Evolutionary conservation across 1,284 basidiomycete genomes (phyloP).

Genomic region (Melampsora americana): DNA sequence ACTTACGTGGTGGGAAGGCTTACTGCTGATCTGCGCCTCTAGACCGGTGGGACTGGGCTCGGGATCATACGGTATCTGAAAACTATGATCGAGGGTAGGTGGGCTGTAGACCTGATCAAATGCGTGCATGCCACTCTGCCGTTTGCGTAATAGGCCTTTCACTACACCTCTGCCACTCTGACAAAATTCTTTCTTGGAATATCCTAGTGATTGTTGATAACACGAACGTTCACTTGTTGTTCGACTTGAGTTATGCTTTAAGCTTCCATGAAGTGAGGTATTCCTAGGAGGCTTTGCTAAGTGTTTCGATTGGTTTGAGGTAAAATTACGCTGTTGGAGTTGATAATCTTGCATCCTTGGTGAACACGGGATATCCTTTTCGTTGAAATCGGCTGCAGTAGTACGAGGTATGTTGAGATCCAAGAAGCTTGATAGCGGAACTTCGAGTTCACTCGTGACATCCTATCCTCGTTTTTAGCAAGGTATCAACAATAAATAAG

Average conservation of each 20-base stretch:
- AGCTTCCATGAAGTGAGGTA: not conserved
- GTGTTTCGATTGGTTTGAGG: not conserved
- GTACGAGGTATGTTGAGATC: not conserved
- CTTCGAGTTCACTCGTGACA: not conserved
- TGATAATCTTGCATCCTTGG: slow-evolving; percentile 1
- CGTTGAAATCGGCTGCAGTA: not conserved
- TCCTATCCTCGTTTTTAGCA: not conserved
- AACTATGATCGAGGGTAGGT: not conserved
- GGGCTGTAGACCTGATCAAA: not conserved
- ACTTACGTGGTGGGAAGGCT: not conserved
- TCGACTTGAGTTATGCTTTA: not conserved
- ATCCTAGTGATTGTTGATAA: not conserved
- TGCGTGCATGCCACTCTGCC: not conserved
- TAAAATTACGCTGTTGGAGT: not conserved
- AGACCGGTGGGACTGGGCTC: not conserved
- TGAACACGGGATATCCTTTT: not conserved
- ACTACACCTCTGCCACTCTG: not conserved
- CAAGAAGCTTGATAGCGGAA: not conserved
- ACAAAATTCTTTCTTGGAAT: not conserved
- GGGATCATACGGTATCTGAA: not conserved
- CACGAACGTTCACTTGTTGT: not conserved
- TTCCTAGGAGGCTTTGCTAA: not conserved
- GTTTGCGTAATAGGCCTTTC: not conserved
- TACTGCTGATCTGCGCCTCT: not conserved
- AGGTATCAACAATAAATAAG: not conserved